phyloP scores from a whole-genome alignment of 176 grass and related monocot species.

The Carex scoparia region DNA sequence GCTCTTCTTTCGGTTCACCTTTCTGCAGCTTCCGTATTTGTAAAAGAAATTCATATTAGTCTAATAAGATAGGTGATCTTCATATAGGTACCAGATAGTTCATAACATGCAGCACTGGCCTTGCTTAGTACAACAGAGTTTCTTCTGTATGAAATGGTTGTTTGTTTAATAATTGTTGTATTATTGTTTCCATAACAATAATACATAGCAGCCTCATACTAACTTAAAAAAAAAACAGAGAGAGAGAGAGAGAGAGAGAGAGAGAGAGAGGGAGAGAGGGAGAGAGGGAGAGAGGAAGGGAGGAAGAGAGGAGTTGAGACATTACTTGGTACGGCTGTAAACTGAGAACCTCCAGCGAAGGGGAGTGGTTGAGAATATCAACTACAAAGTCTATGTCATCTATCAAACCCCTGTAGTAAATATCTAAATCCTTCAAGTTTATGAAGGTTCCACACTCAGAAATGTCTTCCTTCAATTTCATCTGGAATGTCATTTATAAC shows the following conservation, averaged over 20 bases:
- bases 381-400: not conserved
- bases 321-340: not conserved
- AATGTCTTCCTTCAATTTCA: not conserved
- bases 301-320: not conserved
- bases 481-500: not conserved
- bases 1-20: not conserved
- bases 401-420: not conserved
- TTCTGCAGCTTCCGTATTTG: not conserved
- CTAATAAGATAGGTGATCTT: too few species aligned
- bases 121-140: too few species aligned
- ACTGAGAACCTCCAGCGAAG: not conserved
- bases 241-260: not conserved
- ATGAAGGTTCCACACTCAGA: not conserved
- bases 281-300: too few species aligned
- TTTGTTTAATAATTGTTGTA: too few species aligned
- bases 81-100: too few species aligned
- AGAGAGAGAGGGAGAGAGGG: rapidly evolving
- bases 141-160: too few species aligned
- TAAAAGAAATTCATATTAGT: not conserved
- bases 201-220: not conserved
- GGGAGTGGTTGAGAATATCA: not conserved
- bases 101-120: too few species aligned
- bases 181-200: not conserved
- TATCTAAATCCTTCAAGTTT: not conserved
- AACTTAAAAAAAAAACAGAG: not conserved